Conservation (phyloP, 192 early-diverging fungal species). For the Radiomyces spectabilis region DNA sequence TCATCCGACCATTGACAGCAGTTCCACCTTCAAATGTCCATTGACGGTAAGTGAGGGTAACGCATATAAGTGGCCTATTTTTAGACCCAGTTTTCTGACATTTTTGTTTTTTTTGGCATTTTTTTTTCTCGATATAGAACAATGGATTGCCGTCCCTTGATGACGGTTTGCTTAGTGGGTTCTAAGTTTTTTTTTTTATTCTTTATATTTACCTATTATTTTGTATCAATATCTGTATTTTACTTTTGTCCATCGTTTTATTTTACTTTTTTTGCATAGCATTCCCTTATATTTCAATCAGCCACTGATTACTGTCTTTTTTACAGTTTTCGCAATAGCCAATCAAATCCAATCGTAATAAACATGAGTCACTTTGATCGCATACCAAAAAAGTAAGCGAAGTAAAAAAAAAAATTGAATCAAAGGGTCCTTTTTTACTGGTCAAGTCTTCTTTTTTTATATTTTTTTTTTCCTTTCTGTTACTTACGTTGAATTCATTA, state of each 20-base stretch:
- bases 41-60: slow-evolving; percentile 24
- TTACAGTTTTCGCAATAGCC: neutral
- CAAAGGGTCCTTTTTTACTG: neutral
- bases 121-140: too few species aligned
- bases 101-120: too few species aligned
- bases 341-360: neutral
- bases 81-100: too few species aligned
- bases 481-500: slow-evolving; percentile 27
- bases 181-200: too few species aligned
- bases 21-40: slow-evolving; percentile 29
- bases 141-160: too few species aligned
- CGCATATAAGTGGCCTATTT: too few species aligned
- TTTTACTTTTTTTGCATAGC: neutral
- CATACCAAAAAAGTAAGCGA: neutral
- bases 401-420: neutral
- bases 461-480: slow-evolving; percentile 3
- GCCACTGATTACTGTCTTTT: too few species aligned
- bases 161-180: too few species aligned
- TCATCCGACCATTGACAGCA: slow-evolving; percentile 28
- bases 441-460: neutral
- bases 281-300: too few species aligned
- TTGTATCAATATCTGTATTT: too few species aligned
- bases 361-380: neutral
- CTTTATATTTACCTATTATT: neutral
- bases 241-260: neutral